Conservation (phyloP, 257 asterid species). For the Lithospermum erythrorhizon region DNA sequence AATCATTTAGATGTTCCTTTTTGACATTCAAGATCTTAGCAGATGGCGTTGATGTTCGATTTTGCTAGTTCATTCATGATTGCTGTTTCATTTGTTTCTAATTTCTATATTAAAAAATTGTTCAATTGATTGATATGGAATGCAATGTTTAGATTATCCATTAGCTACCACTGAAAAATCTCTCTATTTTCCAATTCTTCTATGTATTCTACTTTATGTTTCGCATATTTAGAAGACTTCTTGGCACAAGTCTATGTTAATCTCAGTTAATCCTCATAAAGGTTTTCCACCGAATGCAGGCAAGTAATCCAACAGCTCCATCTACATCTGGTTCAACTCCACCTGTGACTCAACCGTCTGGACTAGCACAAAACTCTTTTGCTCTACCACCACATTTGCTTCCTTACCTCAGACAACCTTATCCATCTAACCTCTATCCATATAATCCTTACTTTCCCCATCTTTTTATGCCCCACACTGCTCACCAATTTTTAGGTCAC, state of each 20-base stretch:
- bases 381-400: slow-evolving; percentile 34
- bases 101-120: too few relatives aligned
- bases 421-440: slow-evolving; percentile 40
- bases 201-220: neutral
- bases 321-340: slow-evolving; percentile 27
- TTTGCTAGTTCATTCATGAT: neutral
- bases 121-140: neutral
- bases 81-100: neutral
- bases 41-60: neutral
- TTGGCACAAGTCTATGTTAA: neutral
- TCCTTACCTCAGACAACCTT: slow-evolving; percentile 44
- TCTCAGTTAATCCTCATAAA: slow-evolving; percentile 16
- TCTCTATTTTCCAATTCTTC: neutral
- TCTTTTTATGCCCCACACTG: slow-evolving; percentile 39
- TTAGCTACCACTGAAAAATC: too few relatives aligned
- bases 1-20: neutral
- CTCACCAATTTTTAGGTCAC: slow-evolving; percentile 40
- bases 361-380: slow-evolving; percentile 29
- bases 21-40: neutral
- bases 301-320: slow-evolving; percentile 26
- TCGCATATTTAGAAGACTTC: neutral
- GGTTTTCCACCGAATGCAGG: slow-evolving; percentile 18
- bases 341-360: slow-evolving; percentile 26
- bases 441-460: slow-evolving; percentile 44
- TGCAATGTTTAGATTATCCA: neutral